Conservation (phyloP, 331 rosid species). For the Acacia concinna region DNA sequence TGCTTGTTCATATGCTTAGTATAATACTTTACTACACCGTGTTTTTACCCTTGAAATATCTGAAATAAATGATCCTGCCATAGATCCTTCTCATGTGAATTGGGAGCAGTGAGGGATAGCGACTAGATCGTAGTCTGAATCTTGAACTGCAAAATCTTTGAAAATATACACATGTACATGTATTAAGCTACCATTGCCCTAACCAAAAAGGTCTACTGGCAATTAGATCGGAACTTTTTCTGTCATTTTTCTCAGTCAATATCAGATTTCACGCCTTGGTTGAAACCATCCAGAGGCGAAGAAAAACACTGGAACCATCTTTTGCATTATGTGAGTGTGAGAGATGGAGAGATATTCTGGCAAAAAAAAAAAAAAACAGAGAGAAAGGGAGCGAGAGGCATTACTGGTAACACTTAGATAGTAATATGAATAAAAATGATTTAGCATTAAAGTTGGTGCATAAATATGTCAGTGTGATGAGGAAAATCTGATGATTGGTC, state of each 20-base stretch:
- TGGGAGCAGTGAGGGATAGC: constrained; percentile 30
- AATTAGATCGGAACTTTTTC: background rate
- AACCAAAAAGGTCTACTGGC: background rate
- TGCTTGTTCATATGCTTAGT: background rate
- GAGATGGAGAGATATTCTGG: background rate
- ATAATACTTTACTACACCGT: background rate
- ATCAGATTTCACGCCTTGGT: background rate
- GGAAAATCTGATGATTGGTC: constrained; percentile 47
- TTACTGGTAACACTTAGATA: background rate
- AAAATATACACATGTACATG: constrained; percentile 27
- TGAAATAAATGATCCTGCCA: background rate
- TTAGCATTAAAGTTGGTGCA: constrained; percentile 23
- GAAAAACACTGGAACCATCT: background rate
- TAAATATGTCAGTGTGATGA: constrained; percentile 4
- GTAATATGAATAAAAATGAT: constrained; percentile 10
- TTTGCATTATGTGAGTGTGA: background rate
- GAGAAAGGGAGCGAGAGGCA: background rate
- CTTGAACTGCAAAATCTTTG: constrained; percentile 45
- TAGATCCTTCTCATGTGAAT: constrained; percentile 1
- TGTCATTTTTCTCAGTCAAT: background rate
- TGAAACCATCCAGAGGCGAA: background rate
- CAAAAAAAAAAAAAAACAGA: background rate
- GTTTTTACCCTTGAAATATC: constrained; percentile 19
- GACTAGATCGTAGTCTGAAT: constrained; percentile 43
- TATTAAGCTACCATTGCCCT: constrained; percentile 26